These are phyloP conservation scores for Boletus barrowsii DNA, from an alignment of 768 basidiomycete genomes.

Conservation along the genomic window DNA sequence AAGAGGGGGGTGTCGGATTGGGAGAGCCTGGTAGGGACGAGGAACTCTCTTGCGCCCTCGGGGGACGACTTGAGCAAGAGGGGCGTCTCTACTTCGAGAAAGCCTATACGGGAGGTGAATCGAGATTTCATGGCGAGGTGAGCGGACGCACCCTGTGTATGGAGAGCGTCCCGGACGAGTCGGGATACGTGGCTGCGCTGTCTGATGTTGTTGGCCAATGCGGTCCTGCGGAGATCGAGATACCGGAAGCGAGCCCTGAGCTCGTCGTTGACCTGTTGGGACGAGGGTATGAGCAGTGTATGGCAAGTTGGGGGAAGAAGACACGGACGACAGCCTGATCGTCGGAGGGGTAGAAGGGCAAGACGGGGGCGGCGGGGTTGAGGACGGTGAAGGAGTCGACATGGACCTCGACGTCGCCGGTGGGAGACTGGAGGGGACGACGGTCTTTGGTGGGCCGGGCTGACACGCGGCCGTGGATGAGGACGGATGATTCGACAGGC, in stretches of 20 bases:
- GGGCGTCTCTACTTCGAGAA: constrained; percentile 92
- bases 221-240: constrained; percentile 80
- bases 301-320: background rate
- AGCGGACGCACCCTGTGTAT: constrained; percentile 59
- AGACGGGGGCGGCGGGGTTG: constrained; percentile 65
- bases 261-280: constrained; percentile 74
- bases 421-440: constrained; percentile 50
- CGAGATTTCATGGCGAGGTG: constrained; percentile 3
- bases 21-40: constrained; percentile 71
- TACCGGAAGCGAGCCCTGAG: constrained; percentile 81
- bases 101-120: constrained; percentile 48
- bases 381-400: constrained; percentile 69
- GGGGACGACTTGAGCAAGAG: constrained; percentile 87
- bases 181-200: constrained; percentile 82
- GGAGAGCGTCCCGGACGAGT: constrained; percentile 66
- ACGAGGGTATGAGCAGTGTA: background rate
- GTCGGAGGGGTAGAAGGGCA: constrained; percentile 89
- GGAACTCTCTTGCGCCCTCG: constrained; percentile 91
- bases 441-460: constrained; percentile 59
- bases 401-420: constrained; percentile 79
- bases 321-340: constrained; percentile 65
- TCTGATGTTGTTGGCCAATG: constrained; percentile 73
- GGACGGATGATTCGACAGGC: constrained; percentile 75
- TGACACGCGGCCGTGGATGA: constrained; percentile 71
- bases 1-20: constrained; percentile 44